phyloP scores from a whole-genome alignment of 2,329 filamentous ascomycete genomes.

The Aspergillus carbonarius region DNA sequence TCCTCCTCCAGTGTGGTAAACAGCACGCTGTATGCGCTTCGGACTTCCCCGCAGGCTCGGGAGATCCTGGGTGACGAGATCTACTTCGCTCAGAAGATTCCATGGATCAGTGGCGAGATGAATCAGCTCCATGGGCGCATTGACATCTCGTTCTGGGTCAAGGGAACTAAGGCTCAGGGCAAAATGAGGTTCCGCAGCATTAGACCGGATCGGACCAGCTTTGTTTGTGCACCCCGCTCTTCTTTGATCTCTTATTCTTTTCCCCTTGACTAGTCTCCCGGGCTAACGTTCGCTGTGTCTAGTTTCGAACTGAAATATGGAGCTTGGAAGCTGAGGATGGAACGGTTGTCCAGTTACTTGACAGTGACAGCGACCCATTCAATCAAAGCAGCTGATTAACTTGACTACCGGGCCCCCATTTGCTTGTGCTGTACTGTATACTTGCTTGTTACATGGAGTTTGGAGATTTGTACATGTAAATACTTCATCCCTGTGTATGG shows the following conservation, averaged over 20 bases:
- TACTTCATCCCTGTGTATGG: constrained; percentile 7
- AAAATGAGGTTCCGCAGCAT: constrained; percentile 79
- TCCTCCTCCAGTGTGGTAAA: constrained; percentile 81
- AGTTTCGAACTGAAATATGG: constrained; percentile 91
- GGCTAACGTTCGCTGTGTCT: constrained; percentile 10
- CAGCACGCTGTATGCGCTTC: constrained; percentile 86
- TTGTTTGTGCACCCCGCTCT: constrained; percentile 44
- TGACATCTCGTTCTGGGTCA: constrained; percentile 82
- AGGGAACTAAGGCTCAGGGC: constrained; percentile 69
- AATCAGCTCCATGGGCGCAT: constrained; percentile 92
- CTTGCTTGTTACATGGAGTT: neutral
- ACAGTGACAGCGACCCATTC: constrained; percentile 69
- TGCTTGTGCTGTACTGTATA: neutral
- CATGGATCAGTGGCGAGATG: constrained; percentile 83
- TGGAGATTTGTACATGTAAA: constrained; percentile 9
- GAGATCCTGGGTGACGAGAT: constrained; percentile 82
- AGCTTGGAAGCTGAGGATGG: constrained; percentile 70
- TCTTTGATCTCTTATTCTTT: neutral
- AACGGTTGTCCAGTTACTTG: constrained; percentile 71
- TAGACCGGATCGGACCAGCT: constrained; percentile 64
- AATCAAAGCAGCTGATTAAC: constrained; percentile 43
- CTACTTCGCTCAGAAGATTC: constrained; percentile 74
- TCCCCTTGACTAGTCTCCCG: neutral
- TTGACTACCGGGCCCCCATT: constrained; percentile 21
- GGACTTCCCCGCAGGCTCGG: constrained; percentile 73